phyloP scores from a whole-genome alignment of 2,329 filamentous ascomycete genomes.

The Botryotinia convoluta region DNA sequence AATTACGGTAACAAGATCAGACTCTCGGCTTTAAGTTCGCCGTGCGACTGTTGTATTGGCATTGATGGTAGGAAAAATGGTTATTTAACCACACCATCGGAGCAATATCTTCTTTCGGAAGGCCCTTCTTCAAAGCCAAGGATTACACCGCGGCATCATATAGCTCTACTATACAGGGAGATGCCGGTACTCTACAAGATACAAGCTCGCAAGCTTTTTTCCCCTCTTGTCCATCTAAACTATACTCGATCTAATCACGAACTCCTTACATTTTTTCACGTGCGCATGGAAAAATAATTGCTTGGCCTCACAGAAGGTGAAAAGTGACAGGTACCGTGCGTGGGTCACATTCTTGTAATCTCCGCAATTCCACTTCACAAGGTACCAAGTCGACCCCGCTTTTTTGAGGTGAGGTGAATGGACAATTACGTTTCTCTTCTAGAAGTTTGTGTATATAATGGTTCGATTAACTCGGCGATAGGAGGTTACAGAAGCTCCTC shows the following conservation, averaged over 20 bases:
- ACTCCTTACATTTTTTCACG: neutral
- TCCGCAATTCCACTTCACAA: neutral
- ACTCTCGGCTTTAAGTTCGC: neutral
- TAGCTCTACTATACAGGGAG: neutral
- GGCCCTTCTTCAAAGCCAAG: neutral
- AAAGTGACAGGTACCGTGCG: neutral
- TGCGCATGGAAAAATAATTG: neutral
- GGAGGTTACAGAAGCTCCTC: neutral
- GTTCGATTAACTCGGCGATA: neutral
- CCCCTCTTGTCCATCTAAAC: neutral
- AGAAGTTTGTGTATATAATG: constrained; percentile 2
- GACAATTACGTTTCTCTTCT: neutral
- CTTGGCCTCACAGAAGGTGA: neutral
- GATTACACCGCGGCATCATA: neutral
- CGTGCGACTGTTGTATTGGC: neutral
- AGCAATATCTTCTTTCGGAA: neutral
- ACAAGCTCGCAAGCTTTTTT: neutral
- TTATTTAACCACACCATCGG: neutral
- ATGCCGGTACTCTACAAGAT: neutral
- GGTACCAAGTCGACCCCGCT: neutral
- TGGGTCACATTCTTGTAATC: neutral
- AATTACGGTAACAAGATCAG: neutral
- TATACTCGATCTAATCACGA: neutral
- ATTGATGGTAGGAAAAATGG: neutral
- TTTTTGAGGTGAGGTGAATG: neutral